Conservation (phyloP, 2,329 filamentous ascomycete species). For the Fusarium musae region DNA sequence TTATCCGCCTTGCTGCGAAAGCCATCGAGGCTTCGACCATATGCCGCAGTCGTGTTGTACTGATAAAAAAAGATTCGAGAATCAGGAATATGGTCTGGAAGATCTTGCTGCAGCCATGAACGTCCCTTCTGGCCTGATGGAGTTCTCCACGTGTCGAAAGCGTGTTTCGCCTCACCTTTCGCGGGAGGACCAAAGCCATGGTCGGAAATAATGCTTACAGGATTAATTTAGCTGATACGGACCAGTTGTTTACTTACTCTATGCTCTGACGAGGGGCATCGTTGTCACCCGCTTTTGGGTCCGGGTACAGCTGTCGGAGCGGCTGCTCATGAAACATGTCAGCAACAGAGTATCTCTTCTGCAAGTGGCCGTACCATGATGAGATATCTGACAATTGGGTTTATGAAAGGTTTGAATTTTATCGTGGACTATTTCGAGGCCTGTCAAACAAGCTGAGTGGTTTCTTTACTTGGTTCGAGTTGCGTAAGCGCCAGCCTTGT, state of each 20-base stretch:
- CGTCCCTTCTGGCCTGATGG: neutral
- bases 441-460: neutral
- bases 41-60: neutral
- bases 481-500: neutral
- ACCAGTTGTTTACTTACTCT: neutral
- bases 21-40: neutral
- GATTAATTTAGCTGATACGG: rapidly evolving
- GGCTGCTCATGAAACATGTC: neutral
- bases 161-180: neutral
- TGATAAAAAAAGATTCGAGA: neutral
- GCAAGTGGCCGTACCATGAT: neutral
- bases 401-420: too few species aligned
- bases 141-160: neutral
- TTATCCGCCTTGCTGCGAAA: neutral
- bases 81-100: neutral
- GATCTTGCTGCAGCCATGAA: neutral
- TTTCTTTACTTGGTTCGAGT: neutral
- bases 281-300: rapidly evolving
- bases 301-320: neutral
- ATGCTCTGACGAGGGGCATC: rapidly evolving
- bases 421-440: too few species aligned
- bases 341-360: rapidly evolving
- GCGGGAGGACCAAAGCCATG: neutral
- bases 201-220: neutral
- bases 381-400: neutral